Evolutionary conservation across 2,329 filamentous ascomycete species (phyloP).

Genomic region (Phialemonium atrogriseum): DNA sequence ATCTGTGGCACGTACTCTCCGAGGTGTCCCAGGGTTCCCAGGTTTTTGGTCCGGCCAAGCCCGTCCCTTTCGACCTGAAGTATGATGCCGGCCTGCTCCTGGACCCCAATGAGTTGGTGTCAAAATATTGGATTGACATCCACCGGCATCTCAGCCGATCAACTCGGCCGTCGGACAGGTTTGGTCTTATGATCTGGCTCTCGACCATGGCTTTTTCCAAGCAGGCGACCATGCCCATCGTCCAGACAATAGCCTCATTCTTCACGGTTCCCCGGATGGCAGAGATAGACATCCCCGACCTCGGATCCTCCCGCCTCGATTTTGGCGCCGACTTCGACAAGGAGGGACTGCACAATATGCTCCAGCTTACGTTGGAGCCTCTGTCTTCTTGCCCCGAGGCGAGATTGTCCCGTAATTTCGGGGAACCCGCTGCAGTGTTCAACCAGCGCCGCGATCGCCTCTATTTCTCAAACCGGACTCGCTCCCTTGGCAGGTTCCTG

Average conservation of each 20-base stretch:
- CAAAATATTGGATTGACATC: slow-evolving; percentile 8
- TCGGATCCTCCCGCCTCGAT: neutral
- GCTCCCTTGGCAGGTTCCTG: neutral
- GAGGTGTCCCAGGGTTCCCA: too few species aligned
- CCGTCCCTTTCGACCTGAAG: too few species aligned
- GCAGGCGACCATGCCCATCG: slow-evolving; percentile 2
- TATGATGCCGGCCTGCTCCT: slow-evolving; percentile 8
- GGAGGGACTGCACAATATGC: too few species aligned
- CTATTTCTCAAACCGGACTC: neutral
- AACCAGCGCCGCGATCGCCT: neutral
- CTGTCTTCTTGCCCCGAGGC: too few species aligned
- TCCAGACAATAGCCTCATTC: slow-evolving; percentile 8
- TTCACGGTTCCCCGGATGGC: slow-evolving; percentile 5
- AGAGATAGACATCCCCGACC: neutral
- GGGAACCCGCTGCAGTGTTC: too few species aligned
- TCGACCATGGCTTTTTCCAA: slow-evolving; percentile 12
- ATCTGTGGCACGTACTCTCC: neutral
- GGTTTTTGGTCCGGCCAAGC: too few species aligned
- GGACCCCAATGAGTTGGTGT: neutral
- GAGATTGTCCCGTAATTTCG: too few species aligned
- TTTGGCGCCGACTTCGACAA: neutral
- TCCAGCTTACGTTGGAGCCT: too few species aligned
- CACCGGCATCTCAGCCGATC: slow-evolving; percentile 2
- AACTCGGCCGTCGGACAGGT: neutral
- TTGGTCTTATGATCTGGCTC: slow-evolving; percentile 11